A percentile compares a stretch with the other conserved stretches of the same genome.
Conservation (phyloP, 768 basidiomycete genomes). For the Podaxis mareebaensis region DNA sequence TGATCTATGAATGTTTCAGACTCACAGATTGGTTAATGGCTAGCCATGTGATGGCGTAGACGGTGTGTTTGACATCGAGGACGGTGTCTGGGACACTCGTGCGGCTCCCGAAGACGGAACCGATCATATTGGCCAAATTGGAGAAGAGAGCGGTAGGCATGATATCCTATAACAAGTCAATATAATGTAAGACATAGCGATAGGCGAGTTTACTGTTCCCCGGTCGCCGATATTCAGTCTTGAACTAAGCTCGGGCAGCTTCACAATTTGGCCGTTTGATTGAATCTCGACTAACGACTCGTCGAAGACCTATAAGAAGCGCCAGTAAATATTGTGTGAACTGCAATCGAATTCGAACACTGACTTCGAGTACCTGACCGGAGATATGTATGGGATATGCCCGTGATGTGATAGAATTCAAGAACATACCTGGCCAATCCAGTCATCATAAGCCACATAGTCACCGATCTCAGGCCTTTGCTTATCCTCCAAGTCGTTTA, state of each 20-base stretch:
- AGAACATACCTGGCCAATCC: conserved; percentile 83
- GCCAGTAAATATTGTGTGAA: conserved; percentile 16
- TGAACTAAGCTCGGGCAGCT: conserved; percentile 77
- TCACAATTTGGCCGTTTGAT: conserved; percentile 58
- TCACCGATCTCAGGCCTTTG: conserved; percentile 74
- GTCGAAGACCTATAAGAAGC: conserved; percentile 67
- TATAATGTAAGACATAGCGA: background rate
- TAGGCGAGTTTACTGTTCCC: conserved; percentile 54
- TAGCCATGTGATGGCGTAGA: conserved; percentile 83
- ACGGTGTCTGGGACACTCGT: conserved; percentile 59
- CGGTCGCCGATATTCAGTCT: conserved; percentile 74
- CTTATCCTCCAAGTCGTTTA: conserved; percentile 56
- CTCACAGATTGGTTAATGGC: conserved; percentile 84
- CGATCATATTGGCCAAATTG: conserved; percentile 46
- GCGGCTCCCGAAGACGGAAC: conserved; percentile 44
- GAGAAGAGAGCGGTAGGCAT: conserved; percentile 47
- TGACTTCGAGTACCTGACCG: conserved; percentile 73
- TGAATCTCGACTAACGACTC: conserved; percentile 74
- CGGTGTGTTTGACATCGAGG: conserved; percentile 71
- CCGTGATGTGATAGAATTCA: conserved; percentile 8
- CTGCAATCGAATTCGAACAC: conserved; percentile 21
- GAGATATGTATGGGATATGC: conserved; percentile 15
- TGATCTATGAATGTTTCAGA: conserved; percentile 10
- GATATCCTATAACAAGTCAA: conserved; percentile 51
- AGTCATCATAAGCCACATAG: conserved; percentile 79